Evolutionary conservation across 192 early-diverging fungal genomes (phyloP).

Genomic region (Coemansia sp.): DNA sequence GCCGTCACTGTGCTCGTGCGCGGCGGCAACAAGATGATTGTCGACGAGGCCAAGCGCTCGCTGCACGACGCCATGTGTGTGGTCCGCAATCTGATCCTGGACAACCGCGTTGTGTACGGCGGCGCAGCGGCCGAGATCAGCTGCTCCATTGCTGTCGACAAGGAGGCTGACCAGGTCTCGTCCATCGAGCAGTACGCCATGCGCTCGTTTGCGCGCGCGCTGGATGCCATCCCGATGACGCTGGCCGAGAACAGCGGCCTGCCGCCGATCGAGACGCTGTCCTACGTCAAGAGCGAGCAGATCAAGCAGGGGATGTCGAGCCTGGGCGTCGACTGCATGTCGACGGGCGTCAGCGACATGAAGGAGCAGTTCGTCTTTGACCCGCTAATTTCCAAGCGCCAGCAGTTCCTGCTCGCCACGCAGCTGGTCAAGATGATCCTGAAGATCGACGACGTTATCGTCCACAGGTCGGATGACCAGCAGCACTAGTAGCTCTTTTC

Average conservation of each 20-base stretch:
- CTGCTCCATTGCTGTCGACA: slow-evolving; percentile 87
- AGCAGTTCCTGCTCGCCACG: slow-evolving; percentile 95
- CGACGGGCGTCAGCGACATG: slow-evolving; percentile 93
- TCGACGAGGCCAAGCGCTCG: slow-evolving; percentile 97
- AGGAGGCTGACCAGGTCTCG: slow-evolving; percentile 84
- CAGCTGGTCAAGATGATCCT: slow-evolving; percentile 99
- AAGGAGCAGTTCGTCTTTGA: slow-evolving; percentile 97
- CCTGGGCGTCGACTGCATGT: slow-evolving; percentile 95
- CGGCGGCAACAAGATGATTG: slow-evolving; percentile 99
- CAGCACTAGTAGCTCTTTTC: too few species aligned
- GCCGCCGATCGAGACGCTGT: slow-evolving; percentile 92
- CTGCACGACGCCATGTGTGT: slow-evolving; percentile 99
- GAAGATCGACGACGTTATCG: slow-evolving; percentile 89
- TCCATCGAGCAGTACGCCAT: slow-evolving; percentile 99
- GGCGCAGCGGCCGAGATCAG: slow-evolving; percentile 98
- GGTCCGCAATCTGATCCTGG: slow-evolving; percentile 91
- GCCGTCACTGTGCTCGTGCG: slow-evolving; percentile 96
- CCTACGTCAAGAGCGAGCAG: slow-evolving; percentile 92
- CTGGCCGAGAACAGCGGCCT: slow-evolving; percentile 98
- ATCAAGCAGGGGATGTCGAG: slow-evolving; percentile 77
- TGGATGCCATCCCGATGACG: slow-evolving; percentile 89
- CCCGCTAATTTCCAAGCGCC: slow-evolving; percentile 98
- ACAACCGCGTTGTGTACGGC: slow-evolving; percentile 99
- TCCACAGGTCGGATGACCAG: slow-evolving; percentile 40
- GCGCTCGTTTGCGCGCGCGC: slow-evolving; percentile 93